Evolutionary conservation across 2,329 filamentous ascomycete genomes (phyloP).

Genomic region (Cyphellophora attinorum): DNA sequence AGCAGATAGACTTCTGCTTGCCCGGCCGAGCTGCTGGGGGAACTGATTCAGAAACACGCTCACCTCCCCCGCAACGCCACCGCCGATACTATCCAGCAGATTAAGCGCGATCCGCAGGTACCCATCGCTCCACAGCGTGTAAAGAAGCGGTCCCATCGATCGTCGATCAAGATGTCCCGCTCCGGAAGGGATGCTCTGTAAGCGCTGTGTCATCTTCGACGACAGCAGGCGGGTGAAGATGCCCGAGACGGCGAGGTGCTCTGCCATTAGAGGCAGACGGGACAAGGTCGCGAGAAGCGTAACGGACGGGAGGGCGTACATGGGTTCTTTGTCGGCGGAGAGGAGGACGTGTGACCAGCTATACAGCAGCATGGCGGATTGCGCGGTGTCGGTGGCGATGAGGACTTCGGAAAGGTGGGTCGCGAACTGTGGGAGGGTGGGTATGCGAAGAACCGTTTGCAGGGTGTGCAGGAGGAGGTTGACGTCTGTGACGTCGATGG

Average conservation of each 20-base stretch:
- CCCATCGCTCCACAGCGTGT: conserved; percentile 81
- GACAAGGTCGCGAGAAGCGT: conserved; percentile 84
- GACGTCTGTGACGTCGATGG: conserved; percentile 68
- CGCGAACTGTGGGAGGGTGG: conserved; percentile 62
- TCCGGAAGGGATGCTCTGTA: conserved; percentile 52
- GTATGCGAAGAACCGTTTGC: conserved; percentile 71
- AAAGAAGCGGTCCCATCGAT: conserved; percentile 60
- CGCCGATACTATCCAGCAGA: conserved; percentile 70
- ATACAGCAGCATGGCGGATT: conserved; percentile 77
- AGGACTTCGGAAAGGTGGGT: conserved; percentile 62
- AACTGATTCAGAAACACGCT: conserved; percentile 85
- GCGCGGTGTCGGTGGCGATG: conserved; percentile 56
- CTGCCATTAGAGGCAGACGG: conserved; percentile 67
- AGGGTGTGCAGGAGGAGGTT: conserved; percentile 79
- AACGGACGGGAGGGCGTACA: conserved; percentile 88
- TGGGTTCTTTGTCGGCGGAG: conserved; percentile 58
- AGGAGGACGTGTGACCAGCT: conserved; percentile 80
- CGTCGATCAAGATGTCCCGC: conserved; percentile 72
- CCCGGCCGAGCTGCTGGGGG: conserved; percentile 63
- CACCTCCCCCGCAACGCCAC: conserved; percentile 74
- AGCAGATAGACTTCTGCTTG: conserved; percentile 59
- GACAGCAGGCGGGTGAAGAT: conserved; percentile 70
- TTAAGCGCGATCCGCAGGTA: conserved; percentile 84
- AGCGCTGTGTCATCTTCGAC: conserved; percentile 67
- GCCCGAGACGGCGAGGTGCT: conserved; percentile 81